A percentile compares a stretch with the other conserved stretches of the same genome.
phyloP scores from a whole-genome alignment of 2,329 filamentous ascomycete genomes.

The Arthrobotrys iridis region DNA sequence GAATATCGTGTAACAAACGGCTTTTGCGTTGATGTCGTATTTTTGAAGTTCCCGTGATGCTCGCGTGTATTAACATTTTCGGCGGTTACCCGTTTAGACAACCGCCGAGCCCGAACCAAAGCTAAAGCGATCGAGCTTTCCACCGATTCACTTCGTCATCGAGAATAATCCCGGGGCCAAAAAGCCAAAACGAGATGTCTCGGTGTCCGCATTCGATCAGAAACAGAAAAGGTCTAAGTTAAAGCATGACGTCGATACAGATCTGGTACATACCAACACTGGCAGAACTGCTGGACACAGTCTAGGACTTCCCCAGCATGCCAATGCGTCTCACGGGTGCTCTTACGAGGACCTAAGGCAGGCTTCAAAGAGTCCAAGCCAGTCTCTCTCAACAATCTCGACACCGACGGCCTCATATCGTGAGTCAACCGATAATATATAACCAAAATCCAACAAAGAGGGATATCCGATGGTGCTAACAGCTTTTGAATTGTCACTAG shows the following conservation, averaged over 20 bases:
- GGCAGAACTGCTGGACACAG: neutral
- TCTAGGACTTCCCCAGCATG: neutral
- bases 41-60: constrained; percentile 19
- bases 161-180: constrained; percentile 12
- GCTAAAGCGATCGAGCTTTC: neutral
- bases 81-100: constrained; percentile 30
- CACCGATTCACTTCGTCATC: constrained; percentile 17
- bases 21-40: constrained; percentile 52
- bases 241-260: neutral
- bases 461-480: neutral
- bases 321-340: neutral
- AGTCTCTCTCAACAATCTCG: constrained; percentile 1
- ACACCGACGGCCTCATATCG: constrained; percentile 16
- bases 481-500: neutral
- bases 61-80: constrained; percentile 34
- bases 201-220: neutral
- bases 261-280: neutral
- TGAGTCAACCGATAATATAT: constrained; percentile 1
- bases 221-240: neutral
- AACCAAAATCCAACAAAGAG: neutral
- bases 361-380: constrained; percentile 10
- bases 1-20: neutral
- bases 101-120: neutral
- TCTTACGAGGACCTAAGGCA: constrained; percentile 10
- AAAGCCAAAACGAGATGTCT: neutral